phyloP scores from a whole-genome alignment of 2,329 filamentous ascomycete genomes.

The Penicillium concentricum region DNA sequence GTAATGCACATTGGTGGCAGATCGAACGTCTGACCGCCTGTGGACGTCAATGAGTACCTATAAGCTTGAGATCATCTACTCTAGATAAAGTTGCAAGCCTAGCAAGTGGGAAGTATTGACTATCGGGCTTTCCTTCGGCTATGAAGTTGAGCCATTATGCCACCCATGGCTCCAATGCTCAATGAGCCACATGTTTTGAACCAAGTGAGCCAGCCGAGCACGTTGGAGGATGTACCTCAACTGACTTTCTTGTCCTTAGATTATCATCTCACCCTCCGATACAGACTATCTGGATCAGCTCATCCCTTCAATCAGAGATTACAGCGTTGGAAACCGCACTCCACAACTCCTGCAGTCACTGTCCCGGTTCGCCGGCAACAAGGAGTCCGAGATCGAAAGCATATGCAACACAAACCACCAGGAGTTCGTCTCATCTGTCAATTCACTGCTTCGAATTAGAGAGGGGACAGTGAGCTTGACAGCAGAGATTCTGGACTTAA shows the following conservation, averaged over 20 bases:
- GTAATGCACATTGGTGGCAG: background rate
- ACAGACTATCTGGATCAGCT: conserved; percentile 93
- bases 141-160: conserved; percentile 14
- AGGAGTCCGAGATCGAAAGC: conserved; percentile 86
- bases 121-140: background rate
- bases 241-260: conserved; percentile 53
- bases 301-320: conserved; percentile 91
- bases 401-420: conserved; percentile 96
- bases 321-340: conserved; percentile 70
- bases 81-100: background rate
- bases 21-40: background rate
- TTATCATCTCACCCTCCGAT: conserved; percentile 88
- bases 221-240: conserved; percentile 9
- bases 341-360: conserved; percentile 74
- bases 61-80: background rate
- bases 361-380: conserved; percentile 77
- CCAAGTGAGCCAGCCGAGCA: conserved; percentile 18
- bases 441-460: conserved; percentile 86
- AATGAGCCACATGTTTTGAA: conserved; percentile 25
- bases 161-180: conserved; percentile 15
- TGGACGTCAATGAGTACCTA: background rate
- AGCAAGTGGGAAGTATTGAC: background rate
- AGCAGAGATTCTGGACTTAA: conserved; percentile 85
- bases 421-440: conserved; percentile 91
- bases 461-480: conserved; percentile 88